Base-by-base conservation (phyloP, 306 rosid genomes). In the Pyrus betulifolia region DNA sequence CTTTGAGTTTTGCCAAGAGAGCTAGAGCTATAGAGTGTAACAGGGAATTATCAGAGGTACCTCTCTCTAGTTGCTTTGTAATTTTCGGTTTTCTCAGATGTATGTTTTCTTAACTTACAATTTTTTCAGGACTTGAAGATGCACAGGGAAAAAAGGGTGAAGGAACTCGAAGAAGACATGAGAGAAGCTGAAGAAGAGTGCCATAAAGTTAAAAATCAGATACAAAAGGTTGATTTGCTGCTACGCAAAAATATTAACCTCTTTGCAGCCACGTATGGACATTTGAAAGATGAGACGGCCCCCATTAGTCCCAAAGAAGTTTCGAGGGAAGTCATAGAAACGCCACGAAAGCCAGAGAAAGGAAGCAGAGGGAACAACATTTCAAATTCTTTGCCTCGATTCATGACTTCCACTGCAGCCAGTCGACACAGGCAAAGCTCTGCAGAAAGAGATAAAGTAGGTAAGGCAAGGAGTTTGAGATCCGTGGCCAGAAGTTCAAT, bases 371-470 rank as follows among this genome's bases (percentile, higher is more conserved):
- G 65, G 75, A 85, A 40, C 54, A 68, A 63, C 54, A 78, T 87
- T 5, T 27, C 66, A 10, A 86, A 71, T 76, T 94, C 93, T 17
- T 70, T 79, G 87, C 98, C 97, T 69, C 93, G 95, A 78, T 94
- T 94, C 90, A 94, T 94, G 98, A 94, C 86, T 71, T 88, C 98
- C 23, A 94, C 98, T 4, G 91, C 74, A 66, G 97, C 98, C 69
- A 94, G 98, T 86, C 95, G 98, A 59, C 95, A 87, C 60, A 92
- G 97, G 79, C 82, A 89, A 74, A 84, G 85, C 71, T 84, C 86
- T 44, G 82, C 86, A 13, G 97, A 94, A 76, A 82, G 74, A 69
- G 88, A 84, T 70, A 69, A 83, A 63, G 64, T 46, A 2, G 81
- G 80, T 44, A 85, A 82, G 79, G 76, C 85, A 71, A 92, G 84